Evolutionary conservation across 1,139 yeast genomes (phyloP).

Genomic region (Candida sp.): DNA sequence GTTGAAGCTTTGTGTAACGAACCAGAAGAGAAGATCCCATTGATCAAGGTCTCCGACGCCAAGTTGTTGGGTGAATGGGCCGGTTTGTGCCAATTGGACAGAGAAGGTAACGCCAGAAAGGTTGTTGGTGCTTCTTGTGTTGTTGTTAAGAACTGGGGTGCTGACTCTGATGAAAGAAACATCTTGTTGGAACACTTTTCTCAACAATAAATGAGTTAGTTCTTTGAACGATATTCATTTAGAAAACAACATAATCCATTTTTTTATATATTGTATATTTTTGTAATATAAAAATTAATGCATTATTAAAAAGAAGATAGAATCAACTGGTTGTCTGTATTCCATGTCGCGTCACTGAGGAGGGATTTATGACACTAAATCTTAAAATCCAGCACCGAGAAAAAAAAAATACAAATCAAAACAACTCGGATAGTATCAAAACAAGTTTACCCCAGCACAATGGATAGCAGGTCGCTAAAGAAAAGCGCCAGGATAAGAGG

Average conservation of each 20-base stretch:
- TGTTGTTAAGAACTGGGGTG: slow-evolving; percentile 99
- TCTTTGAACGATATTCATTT: neutral
- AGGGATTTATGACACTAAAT: neutral
- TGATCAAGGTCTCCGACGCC: slow-evolving; percentile 99
- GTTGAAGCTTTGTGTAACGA: slow-evolving; percentile 99
- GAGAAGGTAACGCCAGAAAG: slow-evolving; percentile 99
- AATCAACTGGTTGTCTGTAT: neutral
- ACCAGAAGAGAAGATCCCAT: slow-evolving; percentile 96
- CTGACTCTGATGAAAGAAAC: slow-evolving; percentile 98
- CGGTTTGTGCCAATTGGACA: slow-evolving; percentile 99
- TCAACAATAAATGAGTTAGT: slow-evolving; percentile 61
- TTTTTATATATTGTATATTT: slow-evolving; percentile 1
- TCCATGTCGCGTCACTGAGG: neutral
- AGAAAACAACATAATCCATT: neutral
- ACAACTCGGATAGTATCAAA: neutral
- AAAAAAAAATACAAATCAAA: neutral
- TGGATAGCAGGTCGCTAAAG: slow-evolving; percentile 22
- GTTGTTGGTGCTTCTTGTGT: slow-evolving; percentile 99
- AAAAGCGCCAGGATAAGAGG: slow-evolving; percentile 41
- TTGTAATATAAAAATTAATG: neutral
- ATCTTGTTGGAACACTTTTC: slow-evolving; percentile 97
- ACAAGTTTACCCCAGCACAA: neutral
- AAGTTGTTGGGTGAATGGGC: slow-evolving; percentile 99
- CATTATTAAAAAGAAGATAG: neutral
- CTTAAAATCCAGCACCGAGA: neutral